Conservation (phyloP, 768 basidiomycete species). For the Strobilomyces dryophilus region DNA sequence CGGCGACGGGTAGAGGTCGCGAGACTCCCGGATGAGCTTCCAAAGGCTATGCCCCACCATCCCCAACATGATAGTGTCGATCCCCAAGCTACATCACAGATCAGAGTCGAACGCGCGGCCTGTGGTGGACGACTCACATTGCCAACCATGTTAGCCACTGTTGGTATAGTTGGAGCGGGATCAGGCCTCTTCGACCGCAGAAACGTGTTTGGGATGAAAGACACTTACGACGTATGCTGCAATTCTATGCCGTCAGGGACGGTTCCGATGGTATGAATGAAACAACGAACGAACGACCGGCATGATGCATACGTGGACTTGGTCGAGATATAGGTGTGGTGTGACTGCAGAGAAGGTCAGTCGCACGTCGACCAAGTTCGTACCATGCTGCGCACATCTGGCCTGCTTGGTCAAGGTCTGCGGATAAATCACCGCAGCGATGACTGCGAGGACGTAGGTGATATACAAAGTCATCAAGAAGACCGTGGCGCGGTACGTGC, state of each 20-base stretch:
- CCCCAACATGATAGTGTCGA: constrained; percentile 5
- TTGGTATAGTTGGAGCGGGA: constrained; percentile 1
- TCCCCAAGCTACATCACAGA: background rate
- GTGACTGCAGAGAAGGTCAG: too few species aligned
- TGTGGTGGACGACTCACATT: background rate
- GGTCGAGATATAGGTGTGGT: too few species aligned
- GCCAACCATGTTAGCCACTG: constrained; percentile 12
- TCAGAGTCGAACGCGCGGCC: background rate
- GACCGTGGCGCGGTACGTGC: constrained; percentile 1
- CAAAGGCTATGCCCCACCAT: constrained; percentile 6
- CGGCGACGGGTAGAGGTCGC: background rate
- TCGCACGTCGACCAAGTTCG: too few species aligned
- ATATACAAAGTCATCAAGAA: constrained; percentile 7
- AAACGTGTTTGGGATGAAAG: background rate
- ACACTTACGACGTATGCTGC: background rate
- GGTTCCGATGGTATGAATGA: too few species aligned
- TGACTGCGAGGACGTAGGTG: constrained; percentile 1
- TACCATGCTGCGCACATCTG: background rate
- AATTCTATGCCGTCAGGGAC: too few species aligned
- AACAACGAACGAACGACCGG: too few species aligned
- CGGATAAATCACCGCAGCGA: constrained; percentile 2
- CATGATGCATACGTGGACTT: too few species aligned
- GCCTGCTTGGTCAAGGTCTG: too few species aligned
- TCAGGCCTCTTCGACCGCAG: background rate
- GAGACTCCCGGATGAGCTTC: background rate